Evolutionary conservation across 2,329 filamentous ascomycete genomes (phyloP), one percentile per base, ranked within the genome.

Genomic region (Penicillium sp.): DNA sequence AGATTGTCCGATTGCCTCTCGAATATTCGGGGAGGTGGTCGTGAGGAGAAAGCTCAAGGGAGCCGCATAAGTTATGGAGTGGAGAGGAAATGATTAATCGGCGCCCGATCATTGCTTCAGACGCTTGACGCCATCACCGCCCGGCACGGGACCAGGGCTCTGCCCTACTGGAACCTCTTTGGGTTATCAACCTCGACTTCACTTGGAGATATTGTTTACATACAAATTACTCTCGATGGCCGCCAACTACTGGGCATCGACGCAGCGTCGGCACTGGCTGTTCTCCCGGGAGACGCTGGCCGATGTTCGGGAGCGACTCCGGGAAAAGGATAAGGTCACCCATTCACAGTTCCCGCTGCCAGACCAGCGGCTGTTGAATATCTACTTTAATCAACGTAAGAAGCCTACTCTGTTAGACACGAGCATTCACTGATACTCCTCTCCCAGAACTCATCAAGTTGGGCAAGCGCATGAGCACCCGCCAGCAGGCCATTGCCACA

Each of bases 171-270:
- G 15, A 56, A 46, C 64, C 62, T 44, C 28, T 66, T 68, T 58
- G 47, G 62, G 62, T 45, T 45, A 15, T 23, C 18, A 37, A 20
- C 33, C 8, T 20, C 33, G 23, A 37, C 33, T 18, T 20, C 7
- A 15, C 18, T 9, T 9, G 8, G 3, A 20, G 10, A 37, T 37
- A 18, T 9, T 2, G 15, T 20, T 12, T 20, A 37, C 33, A 37
- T 10, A 20, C 4, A 12, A 4, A 40, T 23, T 25, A 23, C 38
- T 31, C 37, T 44, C 46, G 6, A 96, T 96, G 92, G 89, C 92
- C 29, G 88, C 91, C 66, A 96, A 92, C 72, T 98, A 92, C 75
- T 98, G 91, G 91, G 87, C 89, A 57, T 97, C 93, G 47, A 93
- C 89, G 24, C 93, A 98, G 73, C 82, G 86, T 60, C 86, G 84